Evolutionary conservation across 2,329 filamentous ascomycete genomes (phyloP).

Genomic region (Ceratocystis papillata): DNA sequence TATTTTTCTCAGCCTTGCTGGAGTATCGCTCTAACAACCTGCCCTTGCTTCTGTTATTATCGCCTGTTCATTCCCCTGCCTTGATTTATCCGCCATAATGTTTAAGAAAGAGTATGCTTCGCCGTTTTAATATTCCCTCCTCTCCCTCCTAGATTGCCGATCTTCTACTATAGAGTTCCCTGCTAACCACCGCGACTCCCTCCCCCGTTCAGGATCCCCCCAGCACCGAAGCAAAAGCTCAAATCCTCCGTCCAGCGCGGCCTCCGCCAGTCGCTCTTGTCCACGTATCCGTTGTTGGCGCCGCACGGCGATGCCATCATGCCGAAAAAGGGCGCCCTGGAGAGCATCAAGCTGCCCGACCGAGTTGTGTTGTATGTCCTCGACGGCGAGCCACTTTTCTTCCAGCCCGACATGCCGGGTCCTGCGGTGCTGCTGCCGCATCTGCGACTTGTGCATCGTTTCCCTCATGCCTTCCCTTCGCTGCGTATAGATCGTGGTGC

Average conservation of each 20-base stretch:
- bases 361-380: constrained; percentile 81
- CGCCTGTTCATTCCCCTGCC: background rate
- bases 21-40: background rate
- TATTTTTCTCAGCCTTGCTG: background rate
- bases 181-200: background rate
- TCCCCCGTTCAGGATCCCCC: constrained; percentile 48
- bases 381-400: constrained; percentile 72
- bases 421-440: constrained; percentile 67
- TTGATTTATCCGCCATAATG: constrained; percentile 44
- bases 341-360: constrained; percentile 87
- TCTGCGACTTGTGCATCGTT: constrained; percentile 78
- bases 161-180: background rate
- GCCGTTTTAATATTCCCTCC: constrained; percentile 8
- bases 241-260: constrained; percentile 89
- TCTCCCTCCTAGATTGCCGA: background rate
- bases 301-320: constrained; percentile 88
- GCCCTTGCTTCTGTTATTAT: background rate
- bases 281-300: constrained; percentile 74
- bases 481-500: constrained; percentile 90
- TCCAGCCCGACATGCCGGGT: constrained; percentile 56
- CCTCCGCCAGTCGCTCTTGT: constrained; percentile 69
- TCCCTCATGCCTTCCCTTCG: constrained; percentile 70
- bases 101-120: constrained; percentile 75
- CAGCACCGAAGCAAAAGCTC: constrained; percentile 83
- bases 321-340: constrained; percentile 85